Base-by-base conservation (phyloP, 2,329 filamentous ascomycete genomes). In the Claviceps pusilla region DNA sequence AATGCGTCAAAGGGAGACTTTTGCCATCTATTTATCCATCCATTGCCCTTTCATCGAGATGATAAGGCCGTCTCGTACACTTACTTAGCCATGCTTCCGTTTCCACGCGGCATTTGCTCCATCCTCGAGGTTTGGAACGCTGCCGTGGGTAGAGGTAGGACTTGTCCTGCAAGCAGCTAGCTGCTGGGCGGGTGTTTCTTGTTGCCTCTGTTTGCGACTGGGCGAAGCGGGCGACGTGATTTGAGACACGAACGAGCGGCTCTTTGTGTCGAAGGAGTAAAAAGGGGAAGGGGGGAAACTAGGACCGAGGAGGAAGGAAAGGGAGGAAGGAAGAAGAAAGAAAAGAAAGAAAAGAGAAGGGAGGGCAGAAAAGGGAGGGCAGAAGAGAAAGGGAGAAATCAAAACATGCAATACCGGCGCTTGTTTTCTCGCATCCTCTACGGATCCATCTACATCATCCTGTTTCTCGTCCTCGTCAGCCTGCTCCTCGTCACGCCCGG, bases 401-500 rank as follows among this genome's bases (percentile, higher is more conserved):
- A 9, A 52, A 48, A 47, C 19, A 62, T 62, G 59, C 57, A 53
- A 45, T 54, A 56, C 41, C 57, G 54, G 50, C 70, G 72, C 59
- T 74, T 82, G 57, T 71, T 90, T 64, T 89, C 87, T 68, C 82
- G 83, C 66, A 82, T 95, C 68, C 80, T 90, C 71, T 95, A 95
- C 73, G 83, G 78, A 65, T 81, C 81, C 50, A 77, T 84, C 60
- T 97, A 95, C 69, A 79, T 83, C 56, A 68, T 89, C 62, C 76
- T 96, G 64, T 84, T 84, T 67, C 68, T 91, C 62, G 65, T 94
- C 62, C 79, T 90, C 41, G 68, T 87, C 61, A 76, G 78, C 54
- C 78, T 96, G 54, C 76, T 95, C 46, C 76, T 91, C 63, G 76
- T 94, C 60, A 88, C 88, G 0, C 90, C 90, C 1, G 83, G 77